A percentile compares a stretch with the other conserved stretches of the same genome.
These are phyloP conservation scores for Quercus aquifolioides DNA, from an alignment of 306 rosid species.

Conservation along the genomic window DNA sequence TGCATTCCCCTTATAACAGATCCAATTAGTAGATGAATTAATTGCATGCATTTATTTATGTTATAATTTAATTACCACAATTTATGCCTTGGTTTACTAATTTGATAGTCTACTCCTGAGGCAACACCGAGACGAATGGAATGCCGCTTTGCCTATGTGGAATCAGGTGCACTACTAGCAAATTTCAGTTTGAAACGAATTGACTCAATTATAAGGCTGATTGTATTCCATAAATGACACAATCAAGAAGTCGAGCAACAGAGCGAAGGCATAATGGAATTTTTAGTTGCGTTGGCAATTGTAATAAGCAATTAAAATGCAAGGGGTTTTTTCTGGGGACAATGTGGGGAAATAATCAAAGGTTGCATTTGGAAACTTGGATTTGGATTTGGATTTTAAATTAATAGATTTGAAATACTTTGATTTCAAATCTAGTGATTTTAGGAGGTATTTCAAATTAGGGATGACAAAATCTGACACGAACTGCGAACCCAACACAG, in stretches of 20 bases:
- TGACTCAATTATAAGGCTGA: conserved; percentile 79
- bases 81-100: conserved; percentile 92
- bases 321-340: too few species aligned
- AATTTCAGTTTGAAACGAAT: conserved; percentile 76
- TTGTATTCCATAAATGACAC: conserved; percentile 83
- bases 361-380: too few species aligned
- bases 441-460: too few species aligned
- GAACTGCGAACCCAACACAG: accelerated
- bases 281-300: conserved; percentile 60
- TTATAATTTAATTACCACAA: conserved; percentile 56
- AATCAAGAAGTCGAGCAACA: conserved; percentile 81
- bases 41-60: neutral
- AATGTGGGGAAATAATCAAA: neutral
- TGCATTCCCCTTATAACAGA: neutral
- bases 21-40: neutral
- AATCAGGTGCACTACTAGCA: conserved; percentile 43
- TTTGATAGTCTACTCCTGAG: conserved; percentile 83
- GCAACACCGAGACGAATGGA: conserved; percentile 54
- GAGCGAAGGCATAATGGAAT: conserved; percentile 90
- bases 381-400: too few species aligned
- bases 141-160: conserved; percentile 59
- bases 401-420: too few species aligned
- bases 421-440: too few species aligned
- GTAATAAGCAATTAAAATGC: neutral
- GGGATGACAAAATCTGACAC: too few species aligned